These are phyloP conservation scores for Mycena albidolilacea DNA, from an alignment of 768 basidiomycete genomes.

Conservation along the genomic window DNA sequence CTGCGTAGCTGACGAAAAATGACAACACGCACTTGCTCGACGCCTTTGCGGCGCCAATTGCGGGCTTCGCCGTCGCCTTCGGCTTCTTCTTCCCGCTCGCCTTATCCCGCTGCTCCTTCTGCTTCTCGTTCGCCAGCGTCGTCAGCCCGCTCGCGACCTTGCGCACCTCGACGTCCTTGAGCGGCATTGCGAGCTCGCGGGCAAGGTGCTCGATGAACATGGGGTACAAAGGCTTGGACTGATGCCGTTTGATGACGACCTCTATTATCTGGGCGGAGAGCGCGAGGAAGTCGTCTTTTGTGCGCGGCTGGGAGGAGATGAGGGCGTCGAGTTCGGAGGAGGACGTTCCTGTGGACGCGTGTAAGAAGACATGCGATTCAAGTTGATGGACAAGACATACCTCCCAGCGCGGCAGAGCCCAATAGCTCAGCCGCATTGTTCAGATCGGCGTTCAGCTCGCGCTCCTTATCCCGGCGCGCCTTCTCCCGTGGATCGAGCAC, in stretches of 20 bases:
- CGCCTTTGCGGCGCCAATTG: slow-evolving; percentile 79
- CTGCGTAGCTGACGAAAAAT: neutral
- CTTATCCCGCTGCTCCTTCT: slow-evolving; percentile 90
- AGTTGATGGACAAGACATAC: slow-evolving; percentile 53
- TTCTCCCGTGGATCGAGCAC: slow-evolving; percentile 87
- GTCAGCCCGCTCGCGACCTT: slow-evolving; percentile 90
- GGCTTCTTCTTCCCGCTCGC: slow-evolving; percentile 92
- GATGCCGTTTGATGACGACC: slow-evolving; percentile 82
- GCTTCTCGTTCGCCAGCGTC: slow-evolving; percentile 95
- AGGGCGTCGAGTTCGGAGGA: slow-evolving; percentile 78
- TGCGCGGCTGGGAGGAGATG: slow-evolving; percentile 85
- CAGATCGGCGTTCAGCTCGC: slow-evolving; percentile 90
- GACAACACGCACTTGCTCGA: slow-evolving; percentile 66
- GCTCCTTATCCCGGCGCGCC: slow-evolving; percentile 81
- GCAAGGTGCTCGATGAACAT: slow-evolving; percentile 89
- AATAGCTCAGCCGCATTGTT: slow-evolving; percentile 87
- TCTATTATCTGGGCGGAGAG: slow-evolving; percentile 84
- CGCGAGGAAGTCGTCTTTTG: slow-evolving; percentile 88
- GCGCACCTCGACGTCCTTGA: slow-evolving; percentile 93
- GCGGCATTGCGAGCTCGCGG: slow-evolving; percentile 78
- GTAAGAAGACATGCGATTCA: slow-evolving; percentile 1
- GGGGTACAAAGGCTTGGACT: slow-evolving; percentile 86
- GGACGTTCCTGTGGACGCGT: slow-evolving; percentile 67
- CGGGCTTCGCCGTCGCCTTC: slow-evolving; percentile 80
- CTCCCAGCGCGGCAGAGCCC: slow-evolving; percentile 77